Percentiles rank a stretch among this genome's conserved stretches.
Conservation (phyloP, 2,329 filamentous ascomycete genomes). For the Fusarium irregulare region DNA sequence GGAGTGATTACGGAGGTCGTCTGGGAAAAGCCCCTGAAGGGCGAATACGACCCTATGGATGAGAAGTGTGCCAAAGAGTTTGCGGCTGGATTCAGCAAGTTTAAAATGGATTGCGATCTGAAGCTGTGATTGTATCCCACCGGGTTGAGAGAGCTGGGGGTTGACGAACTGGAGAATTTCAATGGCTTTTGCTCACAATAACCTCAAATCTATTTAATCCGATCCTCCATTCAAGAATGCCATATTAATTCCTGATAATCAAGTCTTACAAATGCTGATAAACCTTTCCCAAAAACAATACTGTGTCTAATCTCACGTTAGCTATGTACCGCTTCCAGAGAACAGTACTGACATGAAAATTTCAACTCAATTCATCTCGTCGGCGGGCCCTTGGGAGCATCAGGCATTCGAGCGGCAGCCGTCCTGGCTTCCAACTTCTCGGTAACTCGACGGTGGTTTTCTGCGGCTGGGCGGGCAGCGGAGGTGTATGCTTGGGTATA, state of each 20-base stretch:
- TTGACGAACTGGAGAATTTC: no score
- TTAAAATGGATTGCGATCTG: slow-evolving; percentile 2
- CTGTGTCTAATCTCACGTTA: background rate
- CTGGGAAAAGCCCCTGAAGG: slow-evolving; percentile 8
- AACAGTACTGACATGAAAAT: background rate
- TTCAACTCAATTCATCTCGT: slow-evolving; percentile 1
- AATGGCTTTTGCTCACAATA: background rate
- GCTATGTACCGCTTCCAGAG: background rate
- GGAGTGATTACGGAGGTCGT: slow-evolving; percentile 22
- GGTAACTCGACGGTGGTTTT: background rate
- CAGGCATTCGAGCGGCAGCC: slow-evolving; percentile 10
- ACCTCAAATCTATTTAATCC: background rate
- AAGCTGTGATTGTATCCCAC: background rate
- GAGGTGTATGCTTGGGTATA: slow-evolving; percentile 9
- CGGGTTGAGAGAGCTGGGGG: background rate
- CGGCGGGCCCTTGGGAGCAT: background rate
- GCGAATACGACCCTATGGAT: background rate
- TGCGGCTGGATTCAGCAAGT: slow-evolving; percentile 4
- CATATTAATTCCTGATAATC: background rate
- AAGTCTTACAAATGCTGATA: rapidly evolving
- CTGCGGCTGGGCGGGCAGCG: slow-evolving; percentile 1
- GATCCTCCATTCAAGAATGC: no score
- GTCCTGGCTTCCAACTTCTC: background rate
- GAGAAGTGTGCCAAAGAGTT: slow-evolving; percentile 7
- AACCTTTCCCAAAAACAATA: background rate